phyloP scores from a whole-genome alignment of 306 rosid genomes.

The Coriaria nepalensis region DNA sequence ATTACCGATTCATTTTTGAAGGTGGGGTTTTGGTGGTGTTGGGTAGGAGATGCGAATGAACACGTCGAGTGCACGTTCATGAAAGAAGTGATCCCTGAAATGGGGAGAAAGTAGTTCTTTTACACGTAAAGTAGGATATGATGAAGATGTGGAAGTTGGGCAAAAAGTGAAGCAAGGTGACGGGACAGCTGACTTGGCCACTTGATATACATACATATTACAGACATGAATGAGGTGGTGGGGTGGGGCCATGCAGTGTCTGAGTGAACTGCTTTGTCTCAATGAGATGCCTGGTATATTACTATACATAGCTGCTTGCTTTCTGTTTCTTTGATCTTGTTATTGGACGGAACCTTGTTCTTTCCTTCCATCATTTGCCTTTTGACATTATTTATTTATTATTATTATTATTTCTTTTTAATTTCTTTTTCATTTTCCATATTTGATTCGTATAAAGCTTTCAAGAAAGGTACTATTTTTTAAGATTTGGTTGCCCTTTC shows the following conservation, averaged over 20 bases:
- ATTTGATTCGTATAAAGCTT: too few species aligned
- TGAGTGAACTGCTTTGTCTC: slow-evolving; percentile 17
- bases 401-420: too few species aligned
- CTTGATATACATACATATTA: too few species aligned
- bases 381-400: too few species aligned
- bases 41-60: slow-evolving; percentile 35
- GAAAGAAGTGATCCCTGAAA: slow-evolving; percentile 47
- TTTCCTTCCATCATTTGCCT: slow-evolving; percentile 15
- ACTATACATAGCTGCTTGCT: slow-evolving; percentile 17
- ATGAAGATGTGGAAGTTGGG: slow-evolving; percentile 25
- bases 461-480: too few species aligned
- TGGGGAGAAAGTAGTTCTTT: slow-evolving; percentile 71
- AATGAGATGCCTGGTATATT: slow-evolving; percentile 12
- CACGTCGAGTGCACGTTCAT: slow-evolving; percentile 14
- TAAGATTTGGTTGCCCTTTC: too few species aligned
- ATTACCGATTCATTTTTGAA: slow-evolving; percentile 2
- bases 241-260: slow-evolving; percentile 22
- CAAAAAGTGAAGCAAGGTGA: slow-evolving; percentile 22
- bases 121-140: slow-evolving; percentile 31
- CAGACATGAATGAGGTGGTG: too few species aligned
- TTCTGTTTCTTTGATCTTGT: slow-evolving; percentile 5
- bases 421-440: too few species aligned
- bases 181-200: background rate
- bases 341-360: slow-evolving; percentile 30
- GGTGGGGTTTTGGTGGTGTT: slow-evolving; percentile 40